Evolutionary conservation across 1,284 basidiomycete genomes (phyloP).

Genomic region (Earliella scabrosa): DNA sequence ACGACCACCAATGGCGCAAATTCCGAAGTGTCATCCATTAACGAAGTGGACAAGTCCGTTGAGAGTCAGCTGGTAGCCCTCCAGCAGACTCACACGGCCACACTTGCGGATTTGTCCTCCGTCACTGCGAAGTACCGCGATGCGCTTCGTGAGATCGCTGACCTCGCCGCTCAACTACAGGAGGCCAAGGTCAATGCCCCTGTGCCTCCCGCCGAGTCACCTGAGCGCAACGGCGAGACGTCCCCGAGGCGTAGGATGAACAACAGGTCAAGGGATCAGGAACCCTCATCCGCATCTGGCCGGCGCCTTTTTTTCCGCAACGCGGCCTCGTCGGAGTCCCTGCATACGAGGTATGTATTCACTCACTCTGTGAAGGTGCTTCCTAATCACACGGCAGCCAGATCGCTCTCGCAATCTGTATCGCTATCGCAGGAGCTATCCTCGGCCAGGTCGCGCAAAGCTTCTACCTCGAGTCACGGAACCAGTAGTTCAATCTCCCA

Average conservation of each 20-base stretch:
- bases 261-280: conserved; percentile 53
- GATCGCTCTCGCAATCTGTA: conserved; percentile 82
- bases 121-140: conserved; percentile 86
- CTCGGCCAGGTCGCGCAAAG: conserved; percentile 85
- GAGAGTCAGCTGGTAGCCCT: conserved; percentile 66
- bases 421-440: conserved; percentile 97
- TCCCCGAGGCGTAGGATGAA: conserved; percentile 55
- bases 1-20: conserved; percentile 27
- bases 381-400: conserved; percentile 24
- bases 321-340: conserved; percentile 82
- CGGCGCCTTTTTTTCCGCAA: conserved; percentile 76
- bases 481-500: conserved; percentile 61
- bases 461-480: conserved; percentile 73
- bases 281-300: conserved; percentile 45
- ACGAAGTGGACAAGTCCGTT: conserved; percentile 40
- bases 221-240: conserved; percentile 54
- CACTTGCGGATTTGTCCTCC: conserved; percentile 78
- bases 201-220: conserved; percentile 48
- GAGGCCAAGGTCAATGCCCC: conserved; percentile 66
- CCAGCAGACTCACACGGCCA: conserved; percentile 78
- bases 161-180: conserved; percentile 83
- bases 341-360: conserved; percentile 71
- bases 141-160: conserved; percentile 87
- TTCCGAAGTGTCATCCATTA: conserved; percentile 28
- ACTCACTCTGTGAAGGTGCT: conserved; percentile 14